Percentiles rank a stretch among this genome's conserved stretches.
These are phyloP conservation scores for Kodamaea fungicola DNA, from an alignment of 1,139 yeast species.

Conservation along the genomic window DNA sequence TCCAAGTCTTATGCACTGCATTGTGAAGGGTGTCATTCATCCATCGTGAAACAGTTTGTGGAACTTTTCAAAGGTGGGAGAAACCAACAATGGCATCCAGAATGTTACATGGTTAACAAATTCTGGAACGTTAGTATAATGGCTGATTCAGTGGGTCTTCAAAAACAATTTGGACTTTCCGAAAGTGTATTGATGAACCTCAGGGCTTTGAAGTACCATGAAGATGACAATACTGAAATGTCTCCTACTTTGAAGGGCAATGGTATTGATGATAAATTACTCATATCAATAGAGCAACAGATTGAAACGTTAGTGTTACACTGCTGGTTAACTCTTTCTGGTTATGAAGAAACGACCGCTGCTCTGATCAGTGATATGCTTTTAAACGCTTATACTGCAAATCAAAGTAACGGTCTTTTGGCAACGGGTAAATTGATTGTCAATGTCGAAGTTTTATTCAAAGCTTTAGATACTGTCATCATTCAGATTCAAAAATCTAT, in stretches of 20 bases:
- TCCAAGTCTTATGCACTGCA: slow-evolving; percentile 79
- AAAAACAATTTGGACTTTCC: slow-evolving; percentile 23
- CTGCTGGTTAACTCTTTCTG: slow-evolving; percentile 86
- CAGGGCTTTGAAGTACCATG: slow-evolving; percentile 9
- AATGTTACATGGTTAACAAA: slow-evolving; percentile 95
- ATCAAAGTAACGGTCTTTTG: slow-evolving; percentile 64
- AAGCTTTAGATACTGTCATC: slow-evolving; percentile 63
- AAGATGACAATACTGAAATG: slow-evolving; percentile 4
- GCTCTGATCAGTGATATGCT: slow-evolving; percentile 91
- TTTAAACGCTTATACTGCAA: slow-evolving; percentile 74
- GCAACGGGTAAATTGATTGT: slow-evolving; percentile 74
- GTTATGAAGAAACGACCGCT: slow-evolving; percentile 91
- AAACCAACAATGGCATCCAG: slow-evolving; percentile 98
- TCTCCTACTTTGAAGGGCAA: slow-evolving; percentile 6
- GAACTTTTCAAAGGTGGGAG: slow-evolving; percentile 92
- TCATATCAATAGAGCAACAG: slow-evolving; percentile 57
- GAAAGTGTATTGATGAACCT: slow-evolving; percentile 10
- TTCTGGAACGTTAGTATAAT: slow-evolving; percentile 92
- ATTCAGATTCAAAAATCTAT: slow-evolving; percentile 22
- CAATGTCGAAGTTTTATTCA: slow-evolving; percentile 72
- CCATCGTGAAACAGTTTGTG: slow-evolving; percentile 90
- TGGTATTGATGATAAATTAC: slow-evolving; percentile 45
- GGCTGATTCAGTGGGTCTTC: slow-evolving; percentile 59
- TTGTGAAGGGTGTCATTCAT: slow-evolving; percentile 91
- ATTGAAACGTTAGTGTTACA: slow-evolving; percentile 69